Conservation (phyloP, 805 yeast genomes). For the Wickerhamomyces queroliae region DNA sequence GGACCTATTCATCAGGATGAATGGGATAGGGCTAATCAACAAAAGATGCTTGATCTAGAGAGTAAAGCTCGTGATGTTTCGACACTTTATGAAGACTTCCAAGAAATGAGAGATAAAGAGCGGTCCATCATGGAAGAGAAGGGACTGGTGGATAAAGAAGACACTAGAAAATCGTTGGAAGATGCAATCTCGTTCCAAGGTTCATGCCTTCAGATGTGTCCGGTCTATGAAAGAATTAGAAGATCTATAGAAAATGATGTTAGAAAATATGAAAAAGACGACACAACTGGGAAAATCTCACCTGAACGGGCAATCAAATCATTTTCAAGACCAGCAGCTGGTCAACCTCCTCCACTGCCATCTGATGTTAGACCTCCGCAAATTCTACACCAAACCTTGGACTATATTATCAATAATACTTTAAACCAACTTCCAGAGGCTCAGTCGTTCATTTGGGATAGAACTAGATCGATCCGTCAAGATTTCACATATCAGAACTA, state of each 20-base stretch:
- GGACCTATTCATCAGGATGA: slow-evolving; percentile 30
- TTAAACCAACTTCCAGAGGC: slow-evolving; percentile 70
- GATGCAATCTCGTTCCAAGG: slow-evolving; percentile 90
- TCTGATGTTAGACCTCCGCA: slow-evolving; percentile 96
- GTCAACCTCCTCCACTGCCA: slow-evolving; percentile 96
- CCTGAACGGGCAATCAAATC: slow-evolving; percentile 72
- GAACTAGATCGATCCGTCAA: slow-evolving; percentile 94
- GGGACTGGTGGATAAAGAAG: slow-evolving; percentile 85
- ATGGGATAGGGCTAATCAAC: slow-evolving; percentile 80
- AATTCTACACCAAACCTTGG: slow-evolving; percentile 57
- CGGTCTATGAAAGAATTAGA: slow-evolving; percentile 84
- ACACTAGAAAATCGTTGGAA: slow-evolving; percentile 70
- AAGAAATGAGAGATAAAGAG: slow-evolving; percentile 67
- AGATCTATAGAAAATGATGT: slow-evolving; percentile 86
- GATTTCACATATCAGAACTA: slow-evolving; percentile 95
- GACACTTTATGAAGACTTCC: slow-evolving; percentile 69
- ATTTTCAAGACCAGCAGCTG: slow-evolving; percentile 95
- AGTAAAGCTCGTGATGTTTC: slow-evolving; percentile 51
- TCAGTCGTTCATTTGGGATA: slow-evolving; percentile 93
- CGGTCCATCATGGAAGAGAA: slow-evolving; percentile 70
- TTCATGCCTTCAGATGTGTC: slow-evolving; percentile 92
- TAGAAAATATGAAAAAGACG: slow-evolving; percentile 65
- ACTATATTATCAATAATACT: slow-evolving; percentile 62
- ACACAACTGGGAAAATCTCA: slow-evolving; percentile 48
- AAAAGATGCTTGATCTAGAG: slow-evolving; percentile 49